Conservation (phyloP, 768 basidiomycete species). For the Leccinum fibrillosum region DNA sequence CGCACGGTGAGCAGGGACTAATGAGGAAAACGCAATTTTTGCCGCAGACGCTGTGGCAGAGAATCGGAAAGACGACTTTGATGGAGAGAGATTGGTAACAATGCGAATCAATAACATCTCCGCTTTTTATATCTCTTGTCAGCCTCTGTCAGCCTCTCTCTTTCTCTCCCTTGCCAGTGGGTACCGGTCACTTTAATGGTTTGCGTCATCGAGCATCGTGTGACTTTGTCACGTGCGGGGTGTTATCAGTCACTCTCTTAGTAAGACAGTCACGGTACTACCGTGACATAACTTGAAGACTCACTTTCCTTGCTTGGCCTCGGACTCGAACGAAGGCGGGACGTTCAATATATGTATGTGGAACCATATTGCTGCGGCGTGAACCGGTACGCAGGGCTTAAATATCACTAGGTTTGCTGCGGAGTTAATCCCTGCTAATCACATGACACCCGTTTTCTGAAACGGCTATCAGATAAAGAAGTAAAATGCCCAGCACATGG, state of each 20-base stretch:
- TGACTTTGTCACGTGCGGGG: conserved; percentile 16
- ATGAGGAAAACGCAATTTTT: conserved; percentile 14
- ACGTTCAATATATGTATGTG: neutral
- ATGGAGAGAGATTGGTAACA: conserved; percentile 3
- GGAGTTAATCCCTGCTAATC: neutral
- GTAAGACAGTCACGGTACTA: too few species aligned
- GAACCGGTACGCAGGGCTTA: neutral
- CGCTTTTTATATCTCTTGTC: conserved; percentile 15
- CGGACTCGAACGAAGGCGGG: too few species aligned
- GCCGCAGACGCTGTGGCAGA: conserved; percentile 4
- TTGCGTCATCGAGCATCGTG: conserved; percentile 1
- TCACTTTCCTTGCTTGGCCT: neutral
- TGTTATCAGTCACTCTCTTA: neutral
- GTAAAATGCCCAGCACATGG: neutral
- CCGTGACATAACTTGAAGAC: too few species aligned
- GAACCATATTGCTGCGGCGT: neutral
- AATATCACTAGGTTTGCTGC: neutral
- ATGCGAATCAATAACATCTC: conserved; percentile 9
- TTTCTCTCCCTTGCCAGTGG: neutral
- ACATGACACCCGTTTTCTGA: too few species aligned
- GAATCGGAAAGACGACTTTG: conserved; percentile 9
- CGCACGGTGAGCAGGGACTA: conserved; percentile 5
- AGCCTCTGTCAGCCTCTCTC: conserved; percentile 15
- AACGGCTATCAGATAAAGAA: too few species aligned
- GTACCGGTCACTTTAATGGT: neutral